These are phyloP conservation scores for Diaporthe sp. DNA, from an alignment of 2,329 filamentous ascomycete genomes.

Conservation along the genomic window DNA sequence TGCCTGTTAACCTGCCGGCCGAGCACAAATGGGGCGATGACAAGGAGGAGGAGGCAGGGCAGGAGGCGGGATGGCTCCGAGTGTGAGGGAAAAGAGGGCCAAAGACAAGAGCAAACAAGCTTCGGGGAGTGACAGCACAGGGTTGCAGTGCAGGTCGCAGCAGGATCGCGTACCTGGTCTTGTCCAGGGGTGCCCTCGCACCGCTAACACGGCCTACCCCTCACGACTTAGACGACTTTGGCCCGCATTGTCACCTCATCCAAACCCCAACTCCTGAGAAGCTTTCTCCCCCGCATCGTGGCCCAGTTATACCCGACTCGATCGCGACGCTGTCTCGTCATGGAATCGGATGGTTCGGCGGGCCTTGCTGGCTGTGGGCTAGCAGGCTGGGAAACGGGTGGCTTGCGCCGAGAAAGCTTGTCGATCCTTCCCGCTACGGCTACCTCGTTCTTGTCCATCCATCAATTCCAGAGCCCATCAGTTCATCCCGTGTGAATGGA, in stretches of 20 bases:
- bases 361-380: neutral
- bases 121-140: conserved; percentile 6
- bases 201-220: conserved; percentile 6
- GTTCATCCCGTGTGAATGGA: neutral
- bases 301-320: conserved; percentile 8
- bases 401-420: conserved; percentile 17
- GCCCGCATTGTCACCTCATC: neutral
- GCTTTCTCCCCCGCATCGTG: conserved; percentile 2
- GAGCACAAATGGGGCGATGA: conserved; percentile 31
- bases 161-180: conserved; percentile 24
- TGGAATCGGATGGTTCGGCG: conserved; percentile 8
- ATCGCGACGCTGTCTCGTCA: neutral
- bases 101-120: conserved; percentile 9
- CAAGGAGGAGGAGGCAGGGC: conserved; percentile 39
- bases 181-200: neutral
- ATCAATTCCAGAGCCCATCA: neutral
- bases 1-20: conserved; percentile 44
- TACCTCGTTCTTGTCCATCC: neutral
- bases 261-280: neutral
- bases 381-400: neutral
- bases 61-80: neutral
- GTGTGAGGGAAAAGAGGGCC: neutral
- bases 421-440: conserved; percentile 8
- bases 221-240: conserved; percentile 18
- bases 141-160: conserved; percentile 8